Evolutionary conservation across 108 stramenopile genomes (phyloP), one percentile per base, ranked within the genome.

Genomic region (Parietichytrium sp.): DNA sequence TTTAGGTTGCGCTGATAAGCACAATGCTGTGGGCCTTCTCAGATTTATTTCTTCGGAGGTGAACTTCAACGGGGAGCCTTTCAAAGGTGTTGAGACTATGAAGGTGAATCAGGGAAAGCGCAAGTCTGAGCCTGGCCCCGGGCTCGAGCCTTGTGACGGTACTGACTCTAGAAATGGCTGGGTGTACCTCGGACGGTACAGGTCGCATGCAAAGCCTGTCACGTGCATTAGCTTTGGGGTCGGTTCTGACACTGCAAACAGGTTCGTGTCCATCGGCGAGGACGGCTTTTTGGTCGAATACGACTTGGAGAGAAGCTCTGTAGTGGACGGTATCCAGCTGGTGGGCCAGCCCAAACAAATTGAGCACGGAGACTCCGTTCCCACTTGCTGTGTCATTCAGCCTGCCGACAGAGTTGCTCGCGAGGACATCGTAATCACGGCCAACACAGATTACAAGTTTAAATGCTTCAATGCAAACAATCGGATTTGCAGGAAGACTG

Each of bases 281-380:
- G 91, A 91, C 45, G 80, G 88, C 48, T 48, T 6, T 7, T 78
- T 88, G 4, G 88, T 88, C 26, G 88, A 90, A 84, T 89, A 88
- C 52, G 87, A 91, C 55, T 80, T 90, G 18, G 80, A 3, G 29
- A 3, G 10, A 31, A 42, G 30, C n/a, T 80, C 84, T 23, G 38
- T 82, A 36, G 80, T 20, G 61, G 49, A 33, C 18, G 84, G 80
- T 36, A 38, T 81, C 29, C 27, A 20, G 27, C 30, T 80, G 33
- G 50, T 49, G 80, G 79, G 55, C 51, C 77, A 38, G 18, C 84
- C 78, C 2, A 78, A 45, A 26, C 27, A 50, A 33, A 81, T 90
- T 29, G 91, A 91, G 82, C 85, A 86, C 49, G 31, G 61, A 2
- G 45, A 25, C 29, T 83, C 86, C 33, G 25, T 79, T 29, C 89